Evolutionary conservation across 352 stramenopile species (phyloP).

Genomic region (Pythium plurisporium): DNA sequence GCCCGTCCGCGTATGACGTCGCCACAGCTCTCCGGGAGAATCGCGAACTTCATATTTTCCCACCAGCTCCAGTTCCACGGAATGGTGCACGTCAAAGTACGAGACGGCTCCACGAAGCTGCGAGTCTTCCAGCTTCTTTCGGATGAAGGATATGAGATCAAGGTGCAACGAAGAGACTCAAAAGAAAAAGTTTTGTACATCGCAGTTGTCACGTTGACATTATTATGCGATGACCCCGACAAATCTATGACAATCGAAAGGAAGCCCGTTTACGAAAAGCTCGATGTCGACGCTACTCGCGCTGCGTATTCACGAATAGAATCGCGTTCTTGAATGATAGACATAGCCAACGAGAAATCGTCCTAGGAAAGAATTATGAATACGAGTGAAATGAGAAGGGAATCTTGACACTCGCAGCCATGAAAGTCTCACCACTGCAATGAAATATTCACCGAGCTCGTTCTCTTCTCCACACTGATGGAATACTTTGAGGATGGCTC

Average conservation of each 20-base stretch:
- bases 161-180: background rate
- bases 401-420: constrained; percentile 4
- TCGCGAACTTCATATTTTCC: constrained; percentile 48
- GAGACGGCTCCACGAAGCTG: constrained; percentile 15
- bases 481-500: constrained; percentile 60
- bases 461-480: constrained; percentile 80
- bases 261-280: background rate
- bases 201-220: constrained; percentile 3
- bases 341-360: constrained; percentile 62
- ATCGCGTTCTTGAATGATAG: constrained; percentile 51
- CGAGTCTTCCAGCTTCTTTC: constrained; percentile 22
- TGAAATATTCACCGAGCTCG: constrained; percentile 64
- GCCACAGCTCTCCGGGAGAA: constrained; percentile 67
- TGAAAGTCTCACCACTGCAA: constrained; percentile 40
- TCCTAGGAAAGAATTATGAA: constrained; percentile 29
- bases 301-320: constrained; percentile 31
- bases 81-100: constrained; percentile 1
- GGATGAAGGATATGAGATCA: constrained; percentile 1
- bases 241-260: background rate
- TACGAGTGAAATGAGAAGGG: background rate
- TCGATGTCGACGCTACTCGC: background rate
- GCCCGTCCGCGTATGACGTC: constrained; percentile 70
- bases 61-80: constrained; percentile 18
- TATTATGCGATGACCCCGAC: background rate
- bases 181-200: constrained; percentile 3